Evolutionary conservation across 2,329 filamentous ascomycete genomes (phyloP).

Genomic region (Graphilbum ipis-grandicollis): DNA sequence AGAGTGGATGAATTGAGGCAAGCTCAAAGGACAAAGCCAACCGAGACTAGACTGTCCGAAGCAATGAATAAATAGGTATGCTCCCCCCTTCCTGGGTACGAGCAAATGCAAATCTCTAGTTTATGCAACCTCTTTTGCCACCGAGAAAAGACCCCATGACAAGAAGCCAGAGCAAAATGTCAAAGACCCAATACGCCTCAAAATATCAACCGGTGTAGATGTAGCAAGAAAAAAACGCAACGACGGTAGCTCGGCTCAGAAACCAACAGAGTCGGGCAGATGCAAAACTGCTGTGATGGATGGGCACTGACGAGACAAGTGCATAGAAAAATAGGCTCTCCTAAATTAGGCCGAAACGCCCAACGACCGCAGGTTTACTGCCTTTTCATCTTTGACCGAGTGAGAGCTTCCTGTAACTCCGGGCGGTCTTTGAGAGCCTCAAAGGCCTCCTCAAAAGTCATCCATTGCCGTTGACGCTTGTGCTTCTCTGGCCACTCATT

Average conservation of each 20-base stretch:
- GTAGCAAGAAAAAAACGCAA: not conserved
- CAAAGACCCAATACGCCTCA: not conserved
- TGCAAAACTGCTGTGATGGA: too few relatives aligned
- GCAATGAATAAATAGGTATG: not conserved
- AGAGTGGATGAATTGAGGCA: not conserved
- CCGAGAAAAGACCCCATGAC: not conserved
- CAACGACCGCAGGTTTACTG: too few relatives aligned
- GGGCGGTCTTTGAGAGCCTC: conserved; percentile 61
- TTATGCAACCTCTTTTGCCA: not conserved
- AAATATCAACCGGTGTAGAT: too few relatives aligned
- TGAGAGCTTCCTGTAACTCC: conserved; percentile 76
- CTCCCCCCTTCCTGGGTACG: not conserved
- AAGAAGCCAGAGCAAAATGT: not conserved
- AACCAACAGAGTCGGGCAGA: too few relatives aligned
- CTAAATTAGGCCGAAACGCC: too few relatives aligned
- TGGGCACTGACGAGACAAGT: too few relatives aligned
- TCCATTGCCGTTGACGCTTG: conserved; percentile 83
- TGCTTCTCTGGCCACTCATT: conserved; percentile 83
- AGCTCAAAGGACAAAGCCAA: not conserved
- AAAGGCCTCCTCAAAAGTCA: conserved; percentile 67
- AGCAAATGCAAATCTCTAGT: not conserved
- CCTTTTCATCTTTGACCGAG: conserved; percentile 56
- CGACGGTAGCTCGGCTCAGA: not conserved
- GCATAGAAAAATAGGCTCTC: too few relatives aligned
- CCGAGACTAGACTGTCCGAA: not conserved